These are phyloP conservation scores for Fusarium avenaceum DNA, from an alignment of 2,329 filamentous ascomycete species.

Conservation along the genomic window DNA sequence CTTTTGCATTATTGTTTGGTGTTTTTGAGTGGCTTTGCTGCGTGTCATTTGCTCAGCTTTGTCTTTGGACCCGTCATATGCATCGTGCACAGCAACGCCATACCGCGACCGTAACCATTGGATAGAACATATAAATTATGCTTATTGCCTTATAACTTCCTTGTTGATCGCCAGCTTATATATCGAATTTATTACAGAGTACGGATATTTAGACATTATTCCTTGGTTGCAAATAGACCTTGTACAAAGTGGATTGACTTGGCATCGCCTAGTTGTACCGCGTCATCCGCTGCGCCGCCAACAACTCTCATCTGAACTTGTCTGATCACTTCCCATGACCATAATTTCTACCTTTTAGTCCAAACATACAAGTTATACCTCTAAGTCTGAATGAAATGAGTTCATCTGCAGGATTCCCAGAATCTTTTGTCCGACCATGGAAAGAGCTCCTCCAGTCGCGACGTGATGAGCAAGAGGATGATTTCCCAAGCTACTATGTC, in stretches of 20 bases:
- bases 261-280: slow-evolving; percentile 20
- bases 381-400: slow-evolving; percentile 14
- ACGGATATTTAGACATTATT: background rate
- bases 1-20: background rate
- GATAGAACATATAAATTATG: no score
- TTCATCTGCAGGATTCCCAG: slow-evolving; percentile 49
- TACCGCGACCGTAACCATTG: background rate
- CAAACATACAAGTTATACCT: background rate
- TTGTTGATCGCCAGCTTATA: no score
- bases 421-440: slow-evolving; percentile 58
- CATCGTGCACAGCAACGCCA: background rate
- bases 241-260: slow-evolving; percentile 25
- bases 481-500: slow-evolving; percentile 65
- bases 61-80: background rate
- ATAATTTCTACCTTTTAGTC: background rate
- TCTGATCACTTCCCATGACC: background rate
- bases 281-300: slow-evolving; percentile 38
- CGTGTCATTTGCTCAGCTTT: background rate
- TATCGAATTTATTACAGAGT: background rate
- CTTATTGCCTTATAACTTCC: no score
- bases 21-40: background rate
- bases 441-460: slow-evolving; percentile 51
- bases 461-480: slow-evolving; percentile 53
- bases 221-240: background rate
- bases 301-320: slow-evolving; percentile 1